Evolutionary conservation across 2,329 filamentous ascomycete species (phyloP).

Genomic region (Sarocladium oryzae): DNA sequence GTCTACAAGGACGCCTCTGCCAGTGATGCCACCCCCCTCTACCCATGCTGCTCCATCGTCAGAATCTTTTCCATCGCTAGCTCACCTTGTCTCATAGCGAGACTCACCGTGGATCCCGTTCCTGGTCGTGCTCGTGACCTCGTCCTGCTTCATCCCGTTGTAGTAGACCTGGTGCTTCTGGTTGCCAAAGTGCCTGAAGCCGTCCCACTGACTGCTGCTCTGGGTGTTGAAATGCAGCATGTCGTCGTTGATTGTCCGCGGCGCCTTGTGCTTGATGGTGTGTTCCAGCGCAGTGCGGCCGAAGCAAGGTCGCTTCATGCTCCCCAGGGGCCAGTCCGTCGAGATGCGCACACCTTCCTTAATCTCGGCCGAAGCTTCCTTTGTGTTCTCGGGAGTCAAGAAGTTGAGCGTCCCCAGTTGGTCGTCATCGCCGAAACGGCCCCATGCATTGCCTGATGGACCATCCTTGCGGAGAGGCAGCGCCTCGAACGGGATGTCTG

Average conservation of each 20-base stretch:
- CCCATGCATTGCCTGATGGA: conserved; percentile 49
- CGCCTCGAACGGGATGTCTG: conserved; percentile 29
- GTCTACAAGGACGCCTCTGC: conserved; percentile 46
- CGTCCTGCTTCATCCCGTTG: conserved; percentile 32
- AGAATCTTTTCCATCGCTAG: neutral
- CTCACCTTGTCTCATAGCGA: too few species aligned
- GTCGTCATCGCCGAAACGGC: conserved; percentile 43
- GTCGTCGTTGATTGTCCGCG: conserved; percentile 26
- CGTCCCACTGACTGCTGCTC: conserved; percentile 33
- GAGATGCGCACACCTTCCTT: conserved; percentile 24
- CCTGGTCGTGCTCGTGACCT: conserved; percentile 29
- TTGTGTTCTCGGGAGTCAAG: conserved; percentile 31
- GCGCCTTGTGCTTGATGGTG: conserved; percentile 20
- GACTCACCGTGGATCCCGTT: conserved; percentile 24
- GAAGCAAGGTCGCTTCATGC: conserved; percentile 28
- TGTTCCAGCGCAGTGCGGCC: conserved; percentile 24
- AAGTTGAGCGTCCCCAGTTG: conserved; percentile 49
- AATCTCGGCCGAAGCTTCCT: conserved; percentile 23
- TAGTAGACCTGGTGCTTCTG: conserved; percentile 29
- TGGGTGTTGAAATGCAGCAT: conserved; percentile 28
- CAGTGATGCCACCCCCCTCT: conserved; percentile 38
- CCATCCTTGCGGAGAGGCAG: conserved; percentile 44
- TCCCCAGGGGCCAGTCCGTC: conserved; percentile 26
- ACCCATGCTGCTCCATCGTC: conserved; percentile 17
- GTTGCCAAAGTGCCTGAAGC: conserved; percentile 31